Evolutionary conservation across 1,284 basidiomycete genomes (phyloP).

Genomic region (Papiliotrema terrestris): DNA sequence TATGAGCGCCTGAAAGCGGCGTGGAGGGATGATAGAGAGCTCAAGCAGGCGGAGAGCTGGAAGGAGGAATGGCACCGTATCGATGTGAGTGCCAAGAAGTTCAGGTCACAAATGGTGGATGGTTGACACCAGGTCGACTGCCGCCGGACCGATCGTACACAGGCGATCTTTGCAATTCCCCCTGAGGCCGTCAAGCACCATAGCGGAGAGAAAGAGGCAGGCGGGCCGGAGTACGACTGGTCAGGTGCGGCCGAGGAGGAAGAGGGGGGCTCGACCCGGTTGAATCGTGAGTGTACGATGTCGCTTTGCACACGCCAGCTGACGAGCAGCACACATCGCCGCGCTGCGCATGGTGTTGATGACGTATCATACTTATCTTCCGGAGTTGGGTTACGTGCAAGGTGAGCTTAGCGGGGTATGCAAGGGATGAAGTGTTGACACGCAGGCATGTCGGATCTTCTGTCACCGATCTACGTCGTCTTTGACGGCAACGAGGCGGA

Average conservation of each 20-base stretch:
- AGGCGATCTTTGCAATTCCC: constrained; percentile 72
- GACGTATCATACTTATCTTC: constrained; percentile 90
- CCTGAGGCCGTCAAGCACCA: constrained; percentile 24
- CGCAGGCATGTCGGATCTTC: constrained; percentile 95
- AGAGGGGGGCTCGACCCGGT: constrained; percentile 72
- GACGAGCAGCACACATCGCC: constrained; percentile 40
- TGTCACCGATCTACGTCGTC: constrained; percentile 88
- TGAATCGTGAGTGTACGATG: constrained; percentile 54
- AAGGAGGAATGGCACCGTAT: constrained; percentile 51
- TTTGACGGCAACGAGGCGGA: constrained; percentile 82
- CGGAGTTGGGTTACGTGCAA: constrained; percentile 63
- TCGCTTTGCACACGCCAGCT: background rate
- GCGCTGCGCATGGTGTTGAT: constrained; percentile 61
- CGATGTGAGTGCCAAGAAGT: constrained; percentile 38
- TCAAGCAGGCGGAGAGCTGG: constrained; percentile 42
- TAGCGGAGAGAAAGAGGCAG: constrained; percentile 39
- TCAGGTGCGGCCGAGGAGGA: constrained; percentile 53
- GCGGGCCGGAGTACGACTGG: constrained; percentile 29
- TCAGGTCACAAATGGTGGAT: background rate
- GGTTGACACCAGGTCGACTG: constrained; percentile 74
- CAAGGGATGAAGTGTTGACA: constrained; percentile 44
- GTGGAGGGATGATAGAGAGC: constrained; percentile 58
- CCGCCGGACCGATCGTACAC: constrained; percentile 89
- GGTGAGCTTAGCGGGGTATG: constrained; percentile 15
- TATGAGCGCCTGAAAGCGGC: constrained; percentile 68